phyloP scores from a whole-genome alignment of 345 rosid genomes.

The Citrus reticulata region DNA sequence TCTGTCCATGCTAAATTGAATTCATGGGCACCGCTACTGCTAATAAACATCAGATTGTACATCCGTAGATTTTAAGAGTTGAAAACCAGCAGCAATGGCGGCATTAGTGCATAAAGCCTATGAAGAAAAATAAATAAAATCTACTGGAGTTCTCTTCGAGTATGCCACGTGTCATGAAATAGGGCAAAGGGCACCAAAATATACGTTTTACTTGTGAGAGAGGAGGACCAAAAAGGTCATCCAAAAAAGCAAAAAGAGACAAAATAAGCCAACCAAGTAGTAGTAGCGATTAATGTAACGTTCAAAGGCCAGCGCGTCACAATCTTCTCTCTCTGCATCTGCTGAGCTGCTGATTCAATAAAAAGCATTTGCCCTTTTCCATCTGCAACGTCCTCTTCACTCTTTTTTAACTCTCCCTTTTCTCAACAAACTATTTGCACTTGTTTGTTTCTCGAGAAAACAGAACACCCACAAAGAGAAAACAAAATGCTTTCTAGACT shows the following conservation, averaged over 20 bases:
- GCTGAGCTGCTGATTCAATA: constrained; percentile 12
- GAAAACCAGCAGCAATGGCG: too few species aligned
- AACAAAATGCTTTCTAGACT: constrained; percentile 37
- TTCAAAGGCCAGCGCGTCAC: constrained; percentile 18
- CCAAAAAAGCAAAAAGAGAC: neutral
- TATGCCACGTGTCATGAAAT: neutral
- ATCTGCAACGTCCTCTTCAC: constrained; percentile 35
- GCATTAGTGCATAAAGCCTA: too few species aligned
- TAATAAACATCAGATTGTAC: too few species aligned
- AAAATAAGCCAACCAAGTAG: constrained; percentile 2
- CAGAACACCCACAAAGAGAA: neutral
- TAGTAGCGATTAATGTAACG: constrained; percentile 30
- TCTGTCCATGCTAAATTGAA: too few species aligned
- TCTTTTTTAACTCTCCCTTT: neutral
- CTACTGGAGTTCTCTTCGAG: neutral
- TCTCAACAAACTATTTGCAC: neutral
- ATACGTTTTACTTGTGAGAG: neutral
- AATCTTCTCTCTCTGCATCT: neutral
- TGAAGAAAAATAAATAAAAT: too few species aligned
- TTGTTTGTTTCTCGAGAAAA: constrained; percentile 18
- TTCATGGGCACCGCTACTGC: too few species aligned
- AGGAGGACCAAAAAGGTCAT: neutral
- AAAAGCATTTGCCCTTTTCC: constrained; percentile 34
- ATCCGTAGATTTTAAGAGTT: too few species aligned
- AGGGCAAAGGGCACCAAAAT: neutral